phyloP scores from a whole-genome alignment of 176 grass and related monocot species.

The Oryza officinalis region DNA sequence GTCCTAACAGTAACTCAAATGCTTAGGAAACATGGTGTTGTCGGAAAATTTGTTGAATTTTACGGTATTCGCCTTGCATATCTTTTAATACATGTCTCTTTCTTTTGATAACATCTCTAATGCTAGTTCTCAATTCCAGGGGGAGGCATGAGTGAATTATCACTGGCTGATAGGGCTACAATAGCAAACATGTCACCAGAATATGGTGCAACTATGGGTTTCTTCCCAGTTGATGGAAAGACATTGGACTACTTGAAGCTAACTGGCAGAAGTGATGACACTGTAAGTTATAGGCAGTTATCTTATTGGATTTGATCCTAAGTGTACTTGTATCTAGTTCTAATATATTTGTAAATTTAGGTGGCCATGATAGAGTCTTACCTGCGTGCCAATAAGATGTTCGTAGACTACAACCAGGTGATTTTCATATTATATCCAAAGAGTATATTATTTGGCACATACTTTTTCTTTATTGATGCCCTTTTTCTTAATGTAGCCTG shows the following conservation, averaged over 20 bases:
- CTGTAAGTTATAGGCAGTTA: slow-evolving; percentile 44
- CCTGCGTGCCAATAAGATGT: slow-evolving; percentile 92
- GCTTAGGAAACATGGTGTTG: slow-evolving; percentile 96
- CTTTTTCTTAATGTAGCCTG: slow-evolving; percentile 54
- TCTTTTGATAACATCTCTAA: slow-evolving; percentile 15
- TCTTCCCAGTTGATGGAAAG: slow-evolving; percentile 90
- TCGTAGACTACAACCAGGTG: slow-evolving; percentile 85
- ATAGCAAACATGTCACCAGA: slow-evolving; percentile 99
- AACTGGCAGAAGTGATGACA: slow-evolving; percentile 93
- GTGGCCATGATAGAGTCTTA: slow-evolving; percentile 96
- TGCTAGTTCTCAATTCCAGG: slow-evolving; percentile 39
- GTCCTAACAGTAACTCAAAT: slow-evolving; percentile 97
- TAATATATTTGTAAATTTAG: slow-evolving; percentile 47
- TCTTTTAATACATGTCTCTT: not conserved
- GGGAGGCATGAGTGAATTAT: slow-evolving; percentile 83
- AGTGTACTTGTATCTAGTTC: slow-evolving; percentile 16
- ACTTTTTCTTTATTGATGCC: slow-evolving; percentile 26
- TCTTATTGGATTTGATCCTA: slow-evolving; percentile 26
- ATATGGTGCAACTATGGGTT: slow-evolving; percentile 99
- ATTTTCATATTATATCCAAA: slow-evolving; percentile 20
- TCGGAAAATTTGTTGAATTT: slow-evolving; percentile 96
- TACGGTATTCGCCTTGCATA: slow-evolving; percentile 53
- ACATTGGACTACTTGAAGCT: slow-evolving; percentile 89
- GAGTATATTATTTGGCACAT: not conserved
- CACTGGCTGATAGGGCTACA: slow-evolving; percentile 92